Conservation (phyloP, 192 early-diverging fungal genomes). For the Linnemannia zychae region DNA sequence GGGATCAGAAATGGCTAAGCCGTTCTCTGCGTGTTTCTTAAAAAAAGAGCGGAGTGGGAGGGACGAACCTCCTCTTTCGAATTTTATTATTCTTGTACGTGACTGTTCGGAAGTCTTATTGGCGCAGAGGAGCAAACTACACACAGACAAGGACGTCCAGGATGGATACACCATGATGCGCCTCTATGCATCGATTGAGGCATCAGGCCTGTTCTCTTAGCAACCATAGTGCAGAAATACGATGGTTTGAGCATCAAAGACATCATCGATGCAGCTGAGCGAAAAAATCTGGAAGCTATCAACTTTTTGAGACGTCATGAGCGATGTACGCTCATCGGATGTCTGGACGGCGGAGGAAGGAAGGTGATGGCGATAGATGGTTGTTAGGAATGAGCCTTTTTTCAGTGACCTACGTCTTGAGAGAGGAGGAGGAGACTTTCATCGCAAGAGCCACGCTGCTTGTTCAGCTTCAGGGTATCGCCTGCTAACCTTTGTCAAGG, state of each 20-base stretch:
- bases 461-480: not conserved
- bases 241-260: not conserved
- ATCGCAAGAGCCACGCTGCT: not conserved
- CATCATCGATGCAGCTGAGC: not conserved
- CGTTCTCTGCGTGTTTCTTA: not conserved
- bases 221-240: not conserved
- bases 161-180: not conserved
- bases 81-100: slow-evolving; percentile 52
- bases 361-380: not conserved
- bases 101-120: slow-evolving; percentile 15
- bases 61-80: slow-evolving; percentile 36
- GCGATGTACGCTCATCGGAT: not conserved
- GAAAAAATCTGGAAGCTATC: not conserved
- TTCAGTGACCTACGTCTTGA: not conserved
- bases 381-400: not conserved
- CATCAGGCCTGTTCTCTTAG: not conserved
- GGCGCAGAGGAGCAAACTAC: no score
- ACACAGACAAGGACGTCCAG: not conserved
- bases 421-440: not conserved
- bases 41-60: slow-evolving; percentile 6
- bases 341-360: not conserved
- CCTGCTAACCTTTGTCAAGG: not conserved
- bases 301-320: not conserved
- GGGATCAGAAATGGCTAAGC: not conserved
- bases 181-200: not conserved